Base-by-base conservation (phyloP, 257 asterid species). In the Dorcoceras hygrometricum region DNA sequence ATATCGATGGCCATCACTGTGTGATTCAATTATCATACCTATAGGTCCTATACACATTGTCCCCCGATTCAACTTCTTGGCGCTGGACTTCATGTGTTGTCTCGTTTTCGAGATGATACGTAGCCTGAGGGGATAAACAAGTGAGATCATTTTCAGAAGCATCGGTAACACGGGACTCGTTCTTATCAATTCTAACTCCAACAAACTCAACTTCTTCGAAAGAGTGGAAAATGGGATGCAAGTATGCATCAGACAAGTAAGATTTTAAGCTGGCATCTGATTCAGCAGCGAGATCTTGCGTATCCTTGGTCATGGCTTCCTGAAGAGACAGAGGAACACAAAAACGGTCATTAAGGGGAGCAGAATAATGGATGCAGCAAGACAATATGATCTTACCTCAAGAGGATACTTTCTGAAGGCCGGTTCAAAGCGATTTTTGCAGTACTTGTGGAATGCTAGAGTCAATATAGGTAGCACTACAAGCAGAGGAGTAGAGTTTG, bases 351-450 rank as follows among this genome's bases (percentile, higher is more conserved):
- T 20, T 55, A 2, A 67, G 34, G 23, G 8, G 22, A 7, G 0
- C n/a, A 29, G 18, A 61, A 62, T 36, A 34, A 50, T 62, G 51
- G 19, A 31, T 24, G 8, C 61, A 50, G 36, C 0, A 58, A 46
- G 43, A 50, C 31, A 34, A 4, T 29, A 57, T 32, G 50, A 57
- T 57, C 54, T 76, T 81, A 88, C 99, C 96, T 94, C 98, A 63
- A 94, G 87, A 32, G 99, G 99, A 78, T 87, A 87, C 76, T 79
- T 84, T 73, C 96, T 70, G 76, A 94, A 94, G 50, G 98, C 99
- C 63, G 96, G 96, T 75, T 90, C 99, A 39, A 94, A 94, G 66
- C 98, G 96, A 63, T 74, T 75, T 91, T 90, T 94, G 83, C 99
- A 90, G 79, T 90, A 94, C 67, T 81, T 81, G 36, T 90, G 98